Base-by-base conservation (phyloP, 225 moss, liverwort and hornwort genomes). In the Asterella californica region DNA sequence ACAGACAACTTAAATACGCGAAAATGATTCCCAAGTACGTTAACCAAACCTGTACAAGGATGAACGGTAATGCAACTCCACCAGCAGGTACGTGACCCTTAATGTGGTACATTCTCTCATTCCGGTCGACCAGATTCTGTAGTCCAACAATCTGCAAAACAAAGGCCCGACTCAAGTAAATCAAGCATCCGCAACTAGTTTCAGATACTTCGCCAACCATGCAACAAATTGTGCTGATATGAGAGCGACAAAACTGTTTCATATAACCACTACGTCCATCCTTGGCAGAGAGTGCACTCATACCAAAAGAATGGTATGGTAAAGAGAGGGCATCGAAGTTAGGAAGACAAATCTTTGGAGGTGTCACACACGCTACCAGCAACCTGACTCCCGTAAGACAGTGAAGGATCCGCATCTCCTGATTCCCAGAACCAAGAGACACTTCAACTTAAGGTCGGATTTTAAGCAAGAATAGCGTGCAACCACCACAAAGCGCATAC, bases 1-100 rank as follows among this genome's bases (percentile, higher is more conserved):
- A 33, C 25, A 62, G 25, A 22, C 14, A 60, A 29, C 3, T 68
- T 11, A 70, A 7, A 37, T 21, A 37, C 11, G 12, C 21, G 22
- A 6, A 12, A 38, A 19, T 70, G 21, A 70, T 19, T 7, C 69
- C 4, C 29, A 17, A 47, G 72, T 49, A 72, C 1, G 18, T 10
- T 38, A 0, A 46, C n/a, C 78, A 19, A n/a, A 78, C 97, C 92
- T 97, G 97, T 47, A 97, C 97, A 85, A 97, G 91, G 83, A 97
- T 97, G 84, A 97, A 97, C 27, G 97, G 94, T 76, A 97, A 87
- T 49, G 97, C 97, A 30, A 97, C 96, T 83, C 96, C 94, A 79
- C 94, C 97, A 79, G 93, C 86, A 12, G 93, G 97, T 79, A 92
- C 87, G 38, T 91, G 89, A 78, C 92, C 93, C 33, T 87, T 97